Evolutionary conservation across 345 rosid genomes (phyloP).

Genomic region (Stellera chamaejasme): DNA sequence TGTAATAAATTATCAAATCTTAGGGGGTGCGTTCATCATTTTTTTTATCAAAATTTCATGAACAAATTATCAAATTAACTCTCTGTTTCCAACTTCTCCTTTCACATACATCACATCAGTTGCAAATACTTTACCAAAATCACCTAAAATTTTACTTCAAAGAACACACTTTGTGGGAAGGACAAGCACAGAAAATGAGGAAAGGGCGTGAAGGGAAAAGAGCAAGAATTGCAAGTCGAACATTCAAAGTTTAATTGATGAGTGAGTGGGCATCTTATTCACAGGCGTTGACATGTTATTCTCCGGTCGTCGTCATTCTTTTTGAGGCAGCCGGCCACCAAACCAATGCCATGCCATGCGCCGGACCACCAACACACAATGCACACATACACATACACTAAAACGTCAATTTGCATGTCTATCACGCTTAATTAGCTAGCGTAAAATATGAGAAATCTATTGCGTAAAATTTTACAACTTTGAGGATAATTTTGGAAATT

Average conservation of each 20-base stretch:
- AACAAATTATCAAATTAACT: no score
- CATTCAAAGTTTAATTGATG: conserved; percentile 14
- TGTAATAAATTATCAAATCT: no score
- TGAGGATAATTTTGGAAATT: no score
- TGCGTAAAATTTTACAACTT: no score
- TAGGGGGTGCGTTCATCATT: no score
- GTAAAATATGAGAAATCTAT: no score
- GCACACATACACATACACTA: conserved; percentile 23
- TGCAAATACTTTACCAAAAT: no score
- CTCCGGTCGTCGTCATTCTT: background rate
- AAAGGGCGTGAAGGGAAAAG: conserved; percentile 23
- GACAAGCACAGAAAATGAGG: conserved; percentile 44
- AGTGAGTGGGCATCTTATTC: conserved; percentile 22
- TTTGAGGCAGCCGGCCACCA: conserved; percentile 21
- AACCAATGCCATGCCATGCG: background rate
- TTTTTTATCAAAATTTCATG: no score
- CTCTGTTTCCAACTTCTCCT: no score
- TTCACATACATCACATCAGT: no score
- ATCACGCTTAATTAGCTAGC: conserved; percentile 16
- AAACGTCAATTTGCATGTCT: conserved; percentile 7
- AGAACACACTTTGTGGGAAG: conserved; percentile 14
- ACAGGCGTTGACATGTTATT: conserved; percentile 46
- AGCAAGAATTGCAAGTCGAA: conserved; percentile 17
- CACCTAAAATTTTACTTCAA: no score
- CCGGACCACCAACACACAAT: conserved; percentile 45